Evolutionary conservation across 1,284 basidiomycete species (phyloP), one percentile per base, ranked within the genome.

Genomic region (Peniophora sp.): DNA sequence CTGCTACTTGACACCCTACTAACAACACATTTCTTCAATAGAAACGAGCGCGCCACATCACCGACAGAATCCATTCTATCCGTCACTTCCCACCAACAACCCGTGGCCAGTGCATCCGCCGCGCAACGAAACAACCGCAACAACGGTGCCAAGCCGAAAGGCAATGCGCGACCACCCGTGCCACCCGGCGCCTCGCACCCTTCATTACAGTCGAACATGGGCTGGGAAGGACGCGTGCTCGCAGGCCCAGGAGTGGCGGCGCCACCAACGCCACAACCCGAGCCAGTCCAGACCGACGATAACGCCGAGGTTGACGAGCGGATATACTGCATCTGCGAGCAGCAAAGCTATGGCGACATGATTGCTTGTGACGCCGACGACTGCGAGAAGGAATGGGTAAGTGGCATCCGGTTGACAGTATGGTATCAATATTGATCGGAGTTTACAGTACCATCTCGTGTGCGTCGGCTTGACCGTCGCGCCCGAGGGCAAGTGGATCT

Each of bases 311-410:
- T 73, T 19, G 89, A 92, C 52, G 84, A 90, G 57, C 81, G 75
- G 58, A 76, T 79, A 19, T 99, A 98, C 68, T 99, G 95, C 68
- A 81, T 87, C 70, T 98, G 95, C 66, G 78, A 91, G 56, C 78
- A 86, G 22, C 77, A 86, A 51, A 92, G 90, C 63, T 95, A 88
- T 61, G 94, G 95, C 25, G 90, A 96, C 69, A 99, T 99, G 96
- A 94, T 99, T 61, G 96, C 85, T 2, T 99, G 96, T 65, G 96
- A 99, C 67, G 89, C 88, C 59, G 73, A 77, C n/a, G 79, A 80
- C 45, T 98, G 96, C 69, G 83, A 88, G 62, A 75, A 78, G 52
- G 95, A 98, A 85, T 98, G 96, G 96, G 93, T 96, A 61, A 65
- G 90, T 83, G 47, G 35, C 43, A 56, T 50, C 9, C 53, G 23